phyloP scores from a whole-genome alignment of 2,329 filamentous ascomycete species.

The Colletotrichum sp. region DNA sequence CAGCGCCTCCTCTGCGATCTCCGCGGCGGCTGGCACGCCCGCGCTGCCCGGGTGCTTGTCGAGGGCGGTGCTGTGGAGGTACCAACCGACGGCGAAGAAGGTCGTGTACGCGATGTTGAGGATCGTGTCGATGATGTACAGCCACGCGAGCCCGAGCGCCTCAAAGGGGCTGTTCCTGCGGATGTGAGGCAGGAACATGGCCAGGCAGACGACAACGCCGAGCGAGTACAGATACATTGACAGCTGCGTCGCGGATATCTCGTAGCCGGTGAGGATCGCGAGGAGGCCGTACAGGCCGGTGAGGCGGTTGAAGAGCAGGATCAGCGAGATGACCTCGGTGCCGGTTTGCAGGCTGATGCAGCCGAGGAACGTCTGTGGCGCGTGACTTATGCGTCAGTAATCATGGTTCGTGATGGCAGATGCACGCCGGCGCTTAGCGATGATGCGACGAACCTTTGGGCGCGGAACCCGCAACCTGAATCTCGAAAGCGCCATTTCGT shows the following conservation, averaged over 20 bases:
- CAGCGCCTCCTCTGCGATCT: constrained; percentile 16
- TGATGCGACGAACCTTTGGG: constrained; percentile 25
- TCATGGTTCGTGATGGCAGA: neutral
- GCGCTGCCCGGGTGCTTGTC: constrained; percentile 20
- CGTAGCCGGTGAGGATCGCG: constrained; percentile 84
- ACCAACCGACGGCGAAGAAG: constrained; percentile 85
- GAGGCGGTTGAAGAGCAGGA: constrained; percentile 89
- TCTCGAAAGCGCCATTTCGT: constrained; percentile 5
- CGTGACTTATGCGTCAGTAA: neutral
- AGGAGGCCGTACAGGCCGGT: constrained; percentile 90
- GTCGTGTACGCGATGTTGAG: constrained; percentile 84
- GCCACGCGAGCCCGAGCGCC: constrained; percentile 80
- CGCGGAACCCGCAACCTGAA: constrained; percentile 29
- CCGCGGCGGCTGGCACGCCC: constrained; percentile 14
- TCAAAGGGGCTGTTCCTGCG: constrained; percentile 79
- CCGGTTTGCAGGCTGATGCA: constrained; percentile 86
- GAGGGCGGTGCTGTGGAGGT: constrained; percentile 63
- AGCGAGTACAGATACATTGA: constrained; percentile 93
- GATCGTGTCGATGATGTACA: constrained; percentile 82
- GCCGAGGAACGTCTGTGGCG: constrained; percentile 81
- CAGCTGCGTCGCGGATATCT: constrained; percentile 81
- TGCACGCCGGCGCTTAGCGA: neutral
- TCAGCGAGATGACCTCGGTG: constrained; percentile 81
- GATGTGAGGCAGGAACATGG: constrained; percentile 79
- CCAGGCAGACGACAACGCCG: constrained; percentile 68